phyloP scores from a whole-genome alignment of 352 stramenopile species.

The Pythium rhizo-oryzae region DNA sequence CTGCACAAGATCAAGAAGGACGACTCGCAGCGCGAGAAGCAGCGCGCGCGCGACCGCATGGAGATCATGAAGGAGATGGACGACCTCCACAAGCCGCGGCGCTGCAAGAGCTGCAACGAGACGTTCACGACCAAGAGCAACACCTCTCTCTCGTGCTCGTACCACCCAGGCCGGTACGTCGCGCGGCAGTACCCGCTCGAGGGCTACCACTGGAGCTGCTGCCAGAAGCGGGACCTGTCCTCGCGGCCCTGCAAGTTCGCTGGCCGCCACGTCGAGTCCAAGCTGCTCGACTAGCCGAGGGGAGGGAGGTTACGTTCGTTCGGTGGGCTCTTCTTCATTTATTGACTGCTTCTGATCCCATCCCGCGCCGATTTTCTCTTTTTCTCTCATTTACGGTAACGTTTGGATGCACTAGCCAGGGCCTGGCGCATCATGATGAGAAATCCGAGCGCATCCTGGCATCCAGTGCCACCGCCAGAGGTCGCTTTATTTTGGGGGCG shows the following conservation, averaged over 20 bases:
- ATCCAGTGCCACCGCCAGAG: background rate
- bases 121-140: conserved; percentile 84
- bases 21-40: conserved; percentile 66
- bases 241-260: conserved; percentile 83
- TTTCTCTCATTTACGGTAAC: background rate
- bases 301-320: background rate
- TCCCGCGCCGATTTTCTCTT: too few species aligned
- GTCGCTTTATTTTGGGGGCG: too few species aligned
- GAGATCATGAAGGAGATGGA: conserved; percentile 80
- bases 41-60: conserved; percentile 58
- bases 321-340: too few species aligned
- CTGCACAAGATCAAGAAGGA: conserved; percentile 82
- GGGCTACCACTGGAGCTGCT: conserved; percentile 85
- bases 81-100: conserved; percentile 65
- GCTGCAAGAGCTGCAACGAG: conserved; percentile 84
- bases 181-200: conserved; percentile 79
- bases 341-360: background rate
- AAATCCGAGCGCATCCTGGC: background rate
- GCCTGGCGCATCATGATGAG: background rate
- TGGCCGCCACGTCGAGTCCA: conserved; percentile 72
- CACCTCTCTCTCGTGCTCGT: conserved; percentile 80
- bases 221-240: conserved; percentile 78
- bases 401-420: too few species aligned
- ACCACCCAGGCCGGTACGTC: conserved; percentile 74
- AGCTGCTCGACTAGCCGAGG: conserved; percentile 44